Evolutionary conservation across 2,329 filamentous ascomycete genomes (phyloP), one percentile per base, ranked within the genome.

Genomic region (Biscogniauxia sp.): DNA sequence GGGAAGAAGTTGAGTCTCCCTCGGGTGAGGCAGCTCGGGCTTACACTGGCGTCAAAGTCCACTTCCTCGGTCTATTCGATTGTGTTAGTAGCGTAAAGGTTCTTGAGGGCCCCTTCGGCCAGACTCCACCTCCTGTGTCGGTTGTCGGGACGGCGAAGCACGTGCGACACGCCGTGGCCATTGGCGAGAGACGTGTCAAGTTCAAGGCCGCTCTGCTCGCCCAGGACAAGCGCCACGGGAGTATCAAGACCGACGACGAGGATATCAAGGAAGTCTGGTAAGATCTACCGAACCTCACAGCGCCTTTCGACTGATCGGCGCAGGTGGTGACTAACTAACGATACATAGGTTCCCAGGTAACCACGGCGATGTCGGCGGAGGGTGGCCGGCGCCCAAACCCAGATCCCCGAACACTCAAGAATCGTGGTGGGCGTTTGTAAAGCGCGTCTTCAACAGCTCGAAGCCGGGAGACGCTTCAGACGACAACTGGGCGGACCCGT

Each of bases 381-480:
- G 37, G 15, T 45, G 37, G 37, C 37, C 37, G 5, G 37, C 37
- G 5, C 37, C 37, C 37, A n/a, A n/a, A 2, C 37, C 37, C 13
- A n/a, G n/a, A 2, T 3, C 15, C 17, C 37, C 55, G 4, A 62
- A 69, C 4, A 62, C 67, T 13, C 58, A 70, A 2, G 71, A 70
- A 65, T 73, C 69, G 0, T 51, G 73, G 25, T 76, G 74, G 75
- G 65, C 75, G 54, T 67, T 69, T 1, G 53, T 79, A 61, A 75
- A 72, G 66, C 75, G 74, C 53, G 64, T 77, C 52, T 78, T 71
- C 66, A 72, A 66, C 0, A 74, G 75, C 1, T 69, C 73, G 20
- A 76, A 72, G 61, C 57, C 74, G 5, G 70, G 68, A 1, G 69
- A 69, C 51, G 64, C 74, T 2, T 75, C 66, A 53, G 67, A 64